Percentiles rank a stretch among this genome's conserved stretches.
phyloP scores from a whole-genome alignment of 2,329 filamentous ascomycete species.

The Lecanicillium sp. region DNA sequence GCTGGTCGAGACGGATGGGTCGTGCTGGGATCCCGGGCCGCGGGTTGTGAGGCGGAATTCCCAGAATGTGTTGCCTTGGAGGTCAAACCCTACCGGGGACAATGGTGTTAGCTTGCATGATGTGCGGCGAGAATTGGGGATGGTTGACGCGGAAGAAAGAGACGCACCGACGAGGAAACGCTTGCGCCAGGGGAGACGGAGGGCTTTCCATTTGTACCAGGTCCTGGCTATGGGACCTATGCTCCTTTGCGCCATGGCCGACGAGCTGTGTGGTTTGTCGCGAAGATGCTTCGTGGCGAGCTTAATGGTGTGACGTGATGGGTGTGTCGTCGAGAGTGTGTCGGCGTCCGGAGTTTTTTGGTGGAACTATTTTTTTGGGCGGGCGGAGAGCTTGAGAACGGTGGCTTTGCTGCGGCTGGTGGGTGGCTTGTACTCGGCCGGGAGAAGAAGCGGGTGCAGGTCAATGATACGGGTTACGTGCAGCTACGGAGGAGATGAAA shows the following conservation, averaged over 20 bases:
- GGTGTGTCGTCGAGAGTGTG: too few species aligned
- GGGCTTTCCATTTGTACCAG: conserved; percentile 56
- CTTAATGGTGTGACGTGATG: not conserved
- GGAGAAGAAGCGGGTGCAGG: too few species aligned
- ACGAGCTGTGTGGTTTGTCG: not conserved
- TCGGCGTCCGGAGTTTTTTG: too few species aligned
- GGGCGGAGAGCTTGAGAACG: too few species aligned
- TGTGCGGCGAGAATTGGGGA: not conserved
- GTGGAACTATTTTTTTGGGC: too few species aligned
- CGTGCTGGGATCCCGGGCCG: conserved; percentile 10
- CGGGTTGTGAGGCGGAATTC: conserved; percentile 50
- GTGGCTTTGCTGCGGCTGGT: too few species aligned
- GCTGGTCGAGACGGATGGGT: too few species aligned
- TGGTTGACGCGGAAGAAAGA: conserved; percentile 3
- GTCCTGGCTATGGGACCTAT: conserved; percentile 29
- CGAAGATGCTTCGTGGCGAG: not conserved
- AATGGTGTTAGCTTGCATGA: conserved; percentile 3
- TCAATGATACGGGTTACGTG: too few species aligned
- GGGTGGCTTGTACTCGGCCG: too few species aligned
- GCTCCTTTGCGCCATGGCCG: conserved; percentile 26
- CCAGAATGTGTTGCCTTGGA: conserved; percentile 62
- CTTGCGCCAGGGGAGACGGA: conserved; percentile 57
- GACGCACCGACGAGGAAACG: conserved; percentile 50
- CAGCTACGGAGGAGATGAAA: too few species aligned
- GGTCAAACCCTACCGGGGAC: conserved; percentile 46